Evolutionary conservation across 2,329 filamentous ascomycete species (phyloP).

Genomic region (Neofusicoccum sp.): DNA sequence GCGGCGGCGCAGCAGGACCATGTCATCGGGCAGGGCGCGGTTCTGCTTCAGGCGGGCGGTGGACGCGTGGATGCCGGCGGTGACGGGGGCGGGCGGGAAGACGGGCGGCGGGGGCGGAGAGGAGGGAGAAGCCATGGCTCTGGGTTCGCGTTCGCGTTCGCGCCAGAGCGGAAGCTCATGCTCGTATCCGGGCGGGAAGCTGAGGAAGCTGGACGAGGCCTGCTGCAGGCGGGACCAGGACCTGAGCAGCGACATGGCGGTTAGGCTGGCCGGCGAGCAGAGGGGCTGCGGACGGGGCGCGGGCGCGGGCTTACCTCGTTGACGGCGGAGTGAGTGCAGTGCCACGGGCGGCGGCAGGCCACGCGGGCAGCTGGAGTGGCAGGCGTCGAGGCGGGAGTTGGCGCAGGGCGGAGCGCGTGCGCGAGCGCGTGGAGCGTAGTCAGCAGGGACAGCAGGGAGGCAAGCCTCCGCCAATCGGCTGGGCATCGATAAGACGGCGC

Average conservation of each 20-base stretch:
- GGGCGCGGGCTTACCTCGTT: background rate
- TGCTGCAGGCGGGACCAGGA: slow-evolving; percentile 7
- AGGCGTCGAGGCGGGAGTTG: no score
- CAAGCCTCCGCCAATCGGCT: no score
- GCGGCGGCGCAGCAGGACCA: slow-evolving; percentile 52
- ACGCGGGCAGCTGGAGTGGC: background rate
- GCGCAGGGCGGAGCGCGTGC: no score
- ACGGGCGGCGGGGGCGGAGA: slow-evolving; percentile 10
- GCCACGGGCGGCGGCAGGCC: background rate
- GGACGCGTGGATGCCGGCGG: slow-evolving; percentile 21
- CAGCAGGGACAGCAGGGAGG: no score
- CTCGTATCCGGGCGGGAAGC: background rate
- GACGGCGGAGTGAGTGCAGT: background rate
- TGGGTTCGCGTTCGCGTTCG: background rate
- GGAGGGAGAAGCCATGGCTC: background rate
- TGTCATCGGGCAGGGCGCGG: slow-evolving; percentile 34
- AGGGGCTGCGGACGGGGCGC: background rate
- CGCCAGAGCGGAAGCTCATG: slow-evolving; percentile 16
- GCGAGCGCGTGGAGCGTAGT: no score
- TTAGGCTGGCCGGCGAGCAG: background rate
- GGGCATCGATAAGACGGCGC: no score
- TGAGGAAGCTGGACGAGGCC: background rate
- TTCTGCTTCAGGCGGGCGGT: slow-evolving; percentile 16
- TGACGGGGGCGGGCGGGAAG: slow-evolving; percentile 21
- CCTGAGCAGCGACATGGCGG: background rate